Base-by-base conservation (phyloP, 805 yeast genomes). In the Yarrowia phangngaensis region DNA sequence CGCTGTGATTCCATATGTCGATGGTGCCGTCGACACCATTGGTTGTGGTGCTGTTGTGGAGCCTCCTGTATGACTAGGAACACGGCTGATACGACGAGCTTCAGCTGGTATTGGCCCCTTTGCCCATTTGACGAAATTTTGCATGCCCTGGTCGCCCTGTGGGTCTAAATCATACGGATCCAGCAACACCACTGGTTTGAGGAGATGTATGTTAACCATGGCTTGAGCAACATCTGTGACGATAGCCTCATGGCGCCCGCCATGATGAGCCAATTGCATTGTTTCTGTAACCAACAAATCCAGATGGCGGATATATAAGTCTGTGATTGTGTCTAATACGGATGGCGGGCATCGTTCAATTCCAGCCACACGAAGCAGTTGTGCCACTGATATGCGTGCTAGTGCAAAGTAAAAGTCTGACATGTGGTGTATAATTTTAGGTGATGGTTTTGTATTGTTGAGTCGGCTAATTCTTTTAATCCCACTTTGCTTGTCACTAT, bases 321-420 rank as follows among this genome's bases (percentile, higher is more conserved):
- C 96, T 0, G 95, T 80, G n/a, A 88, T 56, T 2, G 80, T 73
- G 59, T 87, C 89, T 8, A 90, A 69, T 1, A 83, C 75, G 6
- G 77, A 70, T 6, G 90, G 84, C 45, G 79, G 72, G 54, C 89
- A 79, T 57, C 79, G 74, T 53, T 86, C 95, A 58, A 88, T 86
- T 0, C 98, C 98, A 22, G 80, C 76, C 0, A 92, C 79, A 53
- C 86, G 79, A 46, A 90, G 71, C 1, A 75, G 71, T 60, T 77
- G 82, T 38, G 75, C 68, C 53, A 75, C 68, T 0, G 80, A 68
- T 34, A 77, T 65, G 28, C 80, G 64, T 23, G 74, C 63, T 13
- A 76, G 60, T 6, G 74, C 64, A 53, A 69, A 73, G 56, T 68
- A 69, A 61, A 77, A 74, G 29, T 72, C 74, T 34, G 66, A 55